A percentile compares a stretch with the other conserved stretches of the same genome.
These are phyloP conservation scores for Trichosporon sp. DNA, from an alignment of 1,284 basidiomycete genomes.

Conservation along the genomic window DNA sequence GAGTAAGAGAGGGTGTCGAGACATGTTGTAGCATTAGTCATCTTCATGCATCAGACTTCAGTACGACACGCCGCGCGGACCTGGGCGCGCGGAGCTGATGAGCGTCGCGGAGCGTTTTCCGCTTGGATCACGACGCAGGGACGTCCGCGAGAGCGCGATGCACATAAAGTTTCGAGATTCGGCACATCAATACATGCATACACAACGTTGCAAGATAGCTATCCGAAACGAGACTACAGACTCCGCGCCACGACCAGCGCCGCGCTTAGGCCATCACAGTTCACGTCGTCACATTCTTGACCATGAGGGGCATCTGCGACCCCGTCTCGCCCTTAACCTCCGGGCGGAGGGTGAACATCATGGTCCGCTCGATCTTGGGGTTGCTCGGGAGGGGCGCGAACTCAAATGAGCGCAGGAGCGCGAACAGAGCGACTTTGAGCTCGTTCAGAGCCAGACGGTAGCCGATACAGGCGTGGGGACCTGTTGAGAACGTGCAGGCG, in stretches of 20 bases:
- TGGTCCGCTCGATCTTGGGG: conserved; percentile 43
- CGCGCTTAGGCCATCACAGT: too few relatives aligned
- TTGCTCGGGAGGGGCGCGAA: conserved; percentile 60
- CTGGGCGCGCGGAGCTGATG: too few relatives aligned
- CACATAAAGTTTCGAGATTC: too few relatives aligned
- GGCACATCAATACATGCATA: too few relatives aligned
- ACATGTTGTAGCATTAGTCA: neutral
- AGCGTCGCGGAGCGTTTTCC: too few relatives aligned
- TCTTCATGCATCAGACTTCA: conserved; percentile 7
- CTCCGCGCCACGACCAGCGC: too few relatives aligned
- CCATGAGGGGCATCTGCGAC: neutral
- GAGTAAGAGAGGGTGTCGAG: neutral
- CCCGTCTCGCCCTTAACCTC: conserved; percentile 2
- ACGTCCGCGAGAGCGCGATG: too few relatives aligned
- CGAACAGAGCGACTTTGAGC: neutral
- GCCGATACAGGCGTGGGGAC: conserved; percentile 11
- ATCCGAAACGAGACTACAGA: too few relatives aligned
- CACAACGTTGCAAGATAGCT: too few relatives aligned
- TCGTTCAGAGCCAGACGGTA: conserved; percentile 12
- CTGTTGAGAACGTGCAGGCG: neutral
- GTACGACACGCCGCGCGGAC: neutral
- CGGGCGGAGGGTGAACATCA: conserved; percentile 31
- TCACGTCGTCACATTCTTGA: neutral
- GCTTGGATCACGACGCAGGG: too few relatives aligned
- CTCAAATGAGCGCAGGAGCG: conserved; percentile 32